Percentiles rank a stretch among this genome's conserved stretches.
phyloP scores from a whole-genome alignment of 108 stramenopile species.

The Epithemia pelagica region DNA sequence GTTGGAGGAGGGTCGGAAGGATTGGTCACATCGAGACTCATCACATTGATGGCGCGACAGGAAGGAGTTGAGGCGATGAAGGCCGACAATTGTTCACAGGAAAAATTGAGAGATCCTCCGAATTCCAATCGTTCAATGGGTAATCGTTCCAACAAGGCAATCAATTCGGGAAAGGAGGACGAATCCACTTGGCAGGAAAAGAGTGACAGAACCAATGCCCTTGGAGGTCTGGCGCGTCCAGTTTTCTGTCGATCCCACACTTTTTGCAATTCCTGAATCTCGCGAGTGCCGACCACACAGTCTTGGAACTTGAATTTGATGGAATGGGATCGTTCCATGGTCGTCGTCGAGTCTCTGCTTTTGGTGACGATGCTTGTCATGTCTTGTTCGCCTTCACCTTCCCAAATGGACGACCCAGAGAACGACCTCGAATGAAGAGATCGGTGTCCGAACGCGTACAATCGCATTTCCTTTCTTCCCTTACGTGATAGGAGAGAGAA shows the following conservation, averaged over 20 bases:
- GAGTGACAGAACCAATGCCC: background rate
- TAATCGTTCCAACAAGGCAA: background rate
- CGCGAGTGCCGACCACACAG: background rate
- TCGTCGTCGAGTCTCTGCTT: no score
- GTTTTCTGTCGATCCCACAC: background rate
- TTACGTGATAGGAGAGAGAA: no score
- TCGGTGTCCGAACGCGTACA: no score
- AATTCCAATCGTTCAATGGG: background rate
- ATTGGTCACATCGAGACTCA: background rate
- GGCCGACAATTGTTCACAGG: background rate
- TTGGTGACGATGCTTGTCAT: no score
- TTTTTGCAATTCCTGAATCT: background rate
- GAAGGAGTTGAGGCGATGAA: background rate
- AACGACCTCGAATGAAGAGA: no score
- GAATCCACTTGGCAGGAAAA: background rate
- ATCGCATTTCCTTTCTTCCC: no score
- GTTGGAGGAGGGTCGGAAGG: background rate
- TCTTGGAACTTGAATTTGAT: no score
- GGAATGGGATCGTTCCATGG: no score
- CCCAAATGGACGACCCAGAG: no score
- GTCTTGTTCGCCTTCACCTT: no score
- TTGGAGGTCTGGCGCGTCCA: background rate
- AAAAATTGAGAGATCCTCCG: background rate
- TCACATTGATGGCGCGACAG: background rate
- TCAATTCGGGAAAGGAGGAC: background rate